Evolutionary conservation across 768 basidiomycete species (phyloP), one percentile per base, ranked within the genome.

Genomic region (Hebeloma cylindrosporum): DNA sequence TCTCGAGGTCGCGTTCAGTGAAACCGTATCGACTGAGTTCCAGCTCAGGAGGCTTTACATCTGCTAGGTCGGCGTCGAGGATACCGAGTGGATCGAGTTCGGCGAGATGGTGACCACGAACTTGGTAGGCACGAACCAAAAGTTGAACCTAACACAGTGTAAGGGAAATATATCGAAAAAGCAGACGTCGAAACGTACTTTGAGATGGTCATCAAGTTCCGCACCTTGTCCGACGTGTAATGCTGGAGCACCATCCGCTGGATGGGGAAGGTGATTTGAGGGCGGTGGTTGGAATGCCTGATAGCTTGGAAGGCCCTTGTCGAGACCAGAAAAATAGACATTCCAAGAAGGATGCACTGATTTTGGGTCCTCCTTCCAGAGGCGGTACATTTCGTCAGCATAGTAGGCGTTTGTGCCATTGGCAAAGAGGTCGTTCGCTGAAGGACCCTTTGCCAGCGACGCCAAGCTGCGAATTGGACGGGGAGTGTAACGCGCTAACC

Each of bases 101-200:
- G 26, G 95, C 96, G 46, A 93, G 77, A 58, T 97, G 93, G 60
- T 99, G 96, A 11, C 96, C 96, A 48, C 95, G 89, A 13, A 99
- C 96, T 82, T 99, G 96, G 69, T 96, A 99, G 3, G 96, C 96
- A 45, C 96, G 87, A 40, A 97, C 93, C 45, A 99, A 84, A 21
- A 98, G 79, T 88, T 99, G 96, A 13, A 93, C 86, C 95, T 98
- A 31, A 45, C 16, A 53, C 20, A 20, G 30, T 21, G 22, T 22
- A 50, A 4, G 44, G 32, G 20, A 38, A 40, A 13, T 16, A 23
- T 5, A 17, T 18, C 5, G 3, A 30, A 29, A 22, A n/a, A 39
- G 31, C 33, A 56, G n/a, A n/a, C n/a, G n/a, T n/a, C 27, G 10
- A 40, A 28, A 47, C 71, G 42, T 45, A 93, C 95, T 79, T 96